phyloP scores from a whole-genome alignment of 805 yeast species.

The Cyberlindnera amylophila region DNA sequence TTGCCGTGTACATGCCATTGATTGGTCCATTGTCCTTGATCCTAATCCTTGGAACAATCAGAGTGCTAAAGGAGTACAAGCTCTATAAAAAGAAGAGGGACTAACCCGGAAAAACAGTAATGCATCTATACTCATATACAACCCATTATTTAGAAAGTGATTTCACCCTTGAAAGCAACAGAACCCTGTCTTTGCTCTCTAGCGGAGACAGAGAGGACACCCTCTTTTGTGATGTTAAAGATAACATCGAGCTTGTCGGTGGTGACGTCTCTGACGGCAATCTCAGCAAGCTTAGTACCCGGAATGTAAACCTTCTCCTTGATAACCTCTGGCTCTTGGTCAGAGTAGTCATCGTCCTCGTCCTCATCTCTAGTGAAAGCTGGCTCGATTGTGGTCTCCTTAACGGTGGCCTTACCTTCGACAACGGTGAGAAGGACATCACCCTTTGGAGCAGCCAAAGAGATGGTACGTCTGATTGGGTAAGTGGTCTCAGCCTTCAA shows the following conservation, averaged over 20 bases:
- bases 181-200: constrained; percentile 62
- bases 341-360: constrained; percentile 52
- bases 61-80: constrained; percentile 38
- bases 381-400: constrained; percentile 79
- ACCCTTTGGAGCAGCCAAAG: constrained; percentile 57
- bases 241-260: constrained; percentile 63
- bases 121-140: background rate
- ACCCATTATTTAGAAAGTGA: constrained; percentile 8
- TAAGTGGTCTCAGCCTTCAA: constrained; percentile 81
- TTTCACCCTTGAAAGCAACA: constrained; percentile 54
- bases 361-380: constrained; percentile 50
- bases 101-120: background rate
- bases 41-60: constrained; percentile 45
- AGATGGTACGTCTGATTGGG: constrained; percentile 78
- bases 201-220: constrained; percentile 54
- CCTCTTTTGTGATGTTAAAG: constrained; percentile 55
- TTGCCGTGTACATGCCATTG: constrained; percentile 89
- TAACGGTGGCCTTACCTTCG: constrained; percentile 82
- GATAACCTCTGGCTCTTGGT: constrained; percentile 87
- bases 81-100: constrained; percentile 16
- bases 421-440: constrained; percentile 66
- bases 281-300: constrained; percentile 72
- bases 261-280: constrained; percentile 67
- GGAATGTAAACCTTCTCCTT: constrained; percentile 72
- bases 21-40: constrained; percentile 83